Percentiles rank a stretch among this genome's conserved stretches.
phyloP scores from a whole-genome alignment of 2,329 filamentous ascomycete species.

The Cercospora citrullina region DNA sequence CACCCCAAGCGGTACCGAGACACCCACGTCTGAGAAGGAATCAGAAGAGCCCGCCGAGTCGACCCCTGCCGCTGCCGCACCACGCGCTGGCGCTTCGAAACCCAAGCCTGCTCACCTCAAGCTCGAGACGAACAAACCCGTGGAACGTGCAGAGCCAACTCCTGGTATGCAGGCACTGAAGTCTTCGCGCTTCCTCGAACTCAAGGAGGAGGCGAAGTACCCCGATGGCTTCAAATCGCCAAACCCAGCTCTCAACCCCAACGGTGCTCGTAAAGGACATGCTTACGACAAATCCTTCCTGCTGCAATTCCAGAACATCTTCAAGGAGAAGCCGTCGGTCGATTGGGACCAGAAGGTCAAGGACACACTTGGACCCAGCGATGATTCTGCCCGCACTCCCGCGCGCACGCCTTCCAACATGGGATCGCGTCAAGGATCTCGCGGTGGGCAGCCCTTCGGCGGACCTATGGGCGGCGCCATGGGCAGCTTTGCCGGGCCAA shows the following conservation, averaged over 20 bases:
- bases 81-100: constrained; percentile 58
- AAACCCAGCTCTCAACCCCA: constrained; percentile 88
- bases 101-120: constrained; percentile 87
- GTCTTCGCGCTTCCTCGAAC: constrained; percentile 82
- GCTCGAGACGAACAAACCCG: constrained; percentile 78
- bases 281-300: constrained; percentile 96
- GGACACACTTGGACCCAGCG: constrained; percentile 76
- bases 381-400: constrained; percentile 65
- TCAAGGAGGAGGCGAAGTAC: constrained; percentile 74
- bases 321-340: constrained; percentile 91
- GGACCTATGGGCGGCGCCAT: constrained; percentile 63
- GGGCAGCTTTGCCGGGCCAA: constrained; percentile 36
- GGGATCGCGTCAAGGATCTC: constrained; percentile 51
- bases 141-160: constrained; percentile 90
- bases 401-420: constrained; percentile 54
- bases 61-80: constrained; percentile 26
- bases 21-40: constrained; percentile 46
- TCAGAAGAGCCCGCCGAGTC: constrained; percentile 26
- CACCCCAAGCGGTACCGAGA: constrained; percentile 35
- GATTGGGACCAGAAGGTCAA: constrained; percentile 91
- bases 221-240: constrained; percentile 82
- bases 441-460: constrained; percentile 45
- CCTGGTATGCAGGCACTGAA: constrained; percentile 91
- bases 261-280: constrained; percentile 73
- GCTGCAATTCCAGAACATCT: constrained; percentile 92